phyloP scores from a whole-genome alignment of 2,329 filamentous ascomycete species.

The Septoria linicola region DNA sequence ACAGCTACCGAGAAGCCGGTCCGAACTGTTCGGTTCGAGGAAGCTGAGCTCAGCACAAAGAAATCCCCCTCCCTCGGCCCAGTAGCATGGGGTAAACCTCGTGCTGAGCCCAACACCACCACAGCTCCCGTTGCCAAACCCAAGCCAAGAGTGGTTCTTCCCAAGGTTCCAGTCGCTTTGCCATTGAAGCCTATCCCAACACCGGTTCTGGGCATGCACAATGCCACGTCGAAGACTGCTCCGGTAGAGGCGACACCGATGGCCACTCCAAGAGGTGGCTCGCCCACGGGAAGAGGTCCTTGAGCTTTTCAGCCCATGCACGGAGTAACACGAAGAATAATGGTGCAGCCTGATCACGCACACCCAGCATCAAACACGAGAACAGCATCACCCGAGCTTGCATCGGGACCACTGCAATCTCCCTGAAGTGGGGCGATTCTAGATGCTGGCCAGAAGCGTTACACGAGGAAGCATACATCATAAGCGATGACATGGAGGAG shows the following conservation, averaged over 20 bases:
- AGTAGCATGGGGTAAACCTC: not conserved
- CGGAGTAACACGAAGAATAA: too few species aligned
- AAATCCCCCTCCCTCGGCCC: not conserved
- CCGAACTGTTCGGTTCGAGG: not conserved
- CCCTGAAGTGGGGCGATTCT: too few species aligned
- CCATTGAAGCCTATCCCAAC: conserved; percentile 20
- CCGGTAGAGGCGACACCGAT: conserved; percentile 14
- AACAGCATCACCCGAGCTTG: not conserved
- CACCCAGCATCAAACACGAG: too few species aligned
- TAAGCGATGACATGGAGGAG: too few species aligned
- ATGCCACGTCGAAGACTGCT: conserved; percentile 16
- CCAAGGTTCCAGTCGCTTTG: conserved; percentile 8
- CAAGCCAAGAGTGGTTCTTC: conserved; percentile 11
- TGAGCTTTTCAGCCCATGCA: not conserved
- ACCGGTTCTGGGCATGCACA: conserved; percentile 25
- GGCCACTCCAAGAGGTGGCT: conserved; percentile 7
- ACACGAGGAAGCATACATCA: too few species aligned
- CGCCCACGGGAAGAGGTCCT: not conserved
- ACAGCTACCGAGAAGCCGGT: not conserved
- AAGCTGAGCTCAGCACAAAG: not conserved
- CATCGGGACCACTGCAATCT: too few species aligned
- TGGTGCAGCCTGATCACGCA: too few species aligned
- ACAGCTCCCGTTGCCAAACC: not conserved
- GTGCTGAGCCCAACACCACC: not conserved
- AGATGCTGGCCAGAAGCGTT: too few species aligned